Evolutionary conservation across 2,329 filamentous ascomycete species (phyloP).

Genomic region (Hymenoscyphus albidus): DNA sequence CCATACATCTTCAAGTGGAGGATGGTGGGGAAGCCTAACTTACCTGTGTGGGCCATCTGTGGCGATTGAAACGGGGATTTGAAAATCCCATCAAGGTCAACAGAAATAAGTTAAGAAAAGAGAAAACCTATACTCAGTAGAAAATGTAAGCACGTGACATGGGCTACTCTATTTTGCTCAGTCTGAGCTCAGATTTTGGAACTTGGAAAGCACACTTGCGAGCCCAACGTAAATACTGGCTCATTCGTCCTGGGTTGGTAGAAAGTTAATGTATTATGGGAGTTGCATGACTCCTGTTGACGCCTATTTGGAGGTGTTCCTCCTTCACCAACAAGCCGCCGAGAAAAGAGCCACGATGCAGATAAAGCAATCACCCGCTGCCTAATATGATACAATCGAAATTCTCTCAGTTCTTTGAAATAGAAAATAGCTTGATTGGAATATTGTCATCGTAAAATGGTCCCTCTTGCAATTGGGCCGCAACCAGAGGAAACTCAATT

Average conservation of each 20-base stretch:
- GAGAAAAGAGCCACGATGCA: background rate
- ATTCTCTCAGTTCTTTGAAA: constrained; percentile 30
- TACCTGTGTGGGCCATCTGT: background rate
- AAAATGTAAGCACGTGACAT: too few species aligned
- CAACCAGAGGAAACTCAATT: constrained; percentile 41
- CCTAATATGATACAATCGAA: background rate
- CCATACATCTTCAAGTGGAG: background rate
- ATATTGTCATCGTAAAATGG: constrained; percentile 62
- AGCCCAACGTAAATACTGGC: too few species aligned
- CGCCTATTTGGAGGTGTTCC: too few species aligned
- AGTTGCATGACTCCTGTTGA: too few species aligned
- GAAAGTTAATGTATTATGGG: too few species aligned
- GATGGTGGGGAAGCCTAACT: background rate
- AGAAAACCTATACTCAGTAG: too few species aligned
- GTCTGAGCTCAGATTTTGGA: too few species aligned
- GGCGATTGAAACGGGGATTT: background rate
- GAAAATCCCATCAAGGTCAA: background rate
- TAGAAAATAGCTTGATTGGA: constrained; percentile 54
- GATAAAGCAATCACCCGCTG: background rate
- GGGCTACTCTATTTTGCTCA: too few species aligned
- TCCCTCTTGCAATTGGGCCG: constrained; percentile 46
- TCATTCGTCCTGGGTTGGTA: too few species aligned
- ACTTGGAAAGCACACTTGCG: too few species aligned
- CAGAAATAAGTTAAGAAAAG: too few species aligned
- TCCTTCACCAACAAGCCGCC: background rate